phyloP scores from a whole-genome alignment of 345 rosid genomes.

The Toxicodendron radicans region DNA sequence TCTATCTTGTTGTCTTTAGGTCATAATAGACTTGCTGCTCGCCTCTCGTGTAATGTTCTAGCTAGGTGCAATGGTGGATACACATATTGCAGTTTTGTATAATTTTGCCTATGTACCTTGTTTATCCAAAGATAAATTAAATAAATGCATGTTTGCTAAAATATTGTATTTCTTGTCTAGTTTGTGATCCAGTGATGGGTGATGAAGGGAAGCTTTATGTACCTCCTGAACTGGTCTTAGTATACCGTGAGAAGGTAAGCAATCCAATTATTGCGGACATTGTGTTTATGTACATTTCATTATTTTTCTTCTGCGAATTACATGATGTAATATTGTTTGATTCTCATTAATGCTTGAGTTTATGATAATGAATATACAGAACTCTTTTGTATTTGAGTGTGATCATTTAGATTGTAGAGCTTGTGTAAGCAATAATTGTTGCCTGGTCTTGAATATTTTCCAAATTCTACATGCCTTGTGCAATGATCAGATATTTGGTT shows the following conservation, averaged over 20 bases:
- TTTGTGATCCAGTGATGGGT: constrained; percentile 99
- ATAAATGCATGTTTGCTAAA: constrained; percentile 20
- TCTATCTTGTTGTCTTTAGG: not conserved
- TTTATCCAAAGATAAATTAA: not conserved
- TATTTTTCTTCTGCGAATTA: not conserved
- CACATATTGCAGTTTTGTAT: not conserved
- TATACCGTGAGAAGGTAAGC: constrained; percentile 87
- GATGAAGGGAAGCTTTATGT: constrained; percentile 99
- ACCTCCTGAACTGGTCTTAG: constrained; percentile 74
- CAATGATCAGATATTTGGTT: not conserved
- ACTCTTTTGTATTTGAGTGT: constrained; percentile 2
- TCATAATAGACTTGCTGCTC: not conserved
- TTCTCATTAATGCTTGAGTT: not conserved
- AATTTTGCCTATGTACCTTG: not conserved
- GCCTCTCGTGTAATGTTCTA: not conserved
- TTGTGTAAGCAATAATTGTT: not conserved
- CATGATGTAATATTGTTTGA: not conserved
- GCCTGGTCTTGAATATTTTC: not conserved
- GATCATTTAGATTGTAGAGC: not conserved
- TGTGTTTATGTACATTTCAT: not conserved
- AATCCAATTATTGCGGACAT: constrained; percentile 1
- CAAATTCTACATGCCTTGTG: not conserved
- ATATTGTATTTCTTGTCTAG: constrained; percentile 38
- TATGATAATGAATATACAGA: not conserved
- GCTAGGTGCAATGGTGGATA: not conserved